Evolutionary conservation across 2,329 filamentous ascomycete species (phyloP), one percentile per base, ranked within the genome.

Genomic region (Calycina marina): DNA sequence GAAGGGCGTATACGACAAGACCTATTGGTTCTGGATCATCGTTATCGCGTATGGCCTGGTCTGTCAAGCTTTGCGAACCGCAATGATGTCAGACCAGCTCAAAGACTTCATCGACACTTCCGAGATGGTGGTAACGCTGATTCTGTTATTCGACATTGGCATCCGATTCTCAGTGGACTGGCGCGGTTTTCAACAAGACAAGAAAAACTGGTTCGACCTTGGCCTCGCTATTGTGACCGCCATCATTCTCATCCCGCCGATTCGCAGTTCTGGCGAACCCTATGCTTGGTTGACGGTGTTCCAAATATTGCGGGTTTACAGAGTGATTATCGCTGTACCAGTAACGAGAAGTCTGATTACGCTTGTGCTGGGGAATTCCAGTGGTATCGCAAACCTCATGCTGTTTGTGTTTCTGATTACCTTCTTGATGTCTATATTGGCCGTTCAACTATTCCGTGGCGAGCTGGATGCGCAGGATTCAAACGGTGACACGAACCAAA

Each of bases 391-490:
- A 24, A 98, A 98, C 51, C 62, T 98, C 39, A 92, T 98, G 59
- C 63, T 96, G 12, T 98, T 98, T 53, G 85, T 98, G 48, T 93
- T 96, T 51, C 64, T 98, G 31, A 82, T 94, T 50, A 94, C 86
- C 0, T 96, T 93, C 49, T 65, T 98, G 28, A 81, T 86, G 45
- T 79, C 90, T 3, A 93, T 98, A 36, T 85, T 98, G 47, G 90
- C 90, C 5, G 74, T 80, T 1, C 88, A 98, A 53, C 71, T 98
- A 4, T 93, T 98, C 49, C 77, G 90, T 20, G 86, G 86, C 17
- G 77, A 93, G 45, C 70, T 96, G 16, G 77, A 82, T 1, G 47
- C 64, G 18, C 46, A 63, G n/a, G 71, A 83, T 42, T 55, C 61
- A 2, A 53, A 58, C n/a, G 79, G 74, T 3, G 61, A 78, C 2